A percentile compares a stretch with the other conserved stretches of the same genome.
These are phyloP conservation scores for Gnetum montanum DNA, from an alignment of 75 land plant genomes.

Conservation along the genomic window DNA sequence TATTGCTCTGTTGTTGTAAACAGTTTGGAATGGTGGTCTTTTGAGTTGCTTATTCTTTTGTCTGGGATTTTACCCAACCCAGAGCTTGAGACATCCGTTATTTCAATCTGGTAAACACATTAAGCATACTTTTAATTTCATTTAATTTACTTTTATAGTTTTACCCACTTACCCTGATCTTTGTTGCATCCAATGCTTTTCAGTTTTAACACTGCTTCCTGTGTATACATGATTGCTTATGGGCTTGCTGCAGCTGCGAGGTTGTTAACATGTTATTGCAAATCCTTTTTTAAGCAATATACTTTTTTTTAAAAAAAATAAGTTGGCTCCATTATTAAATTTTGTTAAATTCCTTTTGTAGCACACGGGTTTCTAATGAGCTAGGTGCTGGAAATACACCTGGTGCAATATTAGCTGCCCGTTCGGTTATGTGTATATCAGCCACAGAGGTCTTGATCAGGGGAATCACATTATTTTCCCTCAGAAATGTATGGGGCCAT, in stretches of 20 bases:
- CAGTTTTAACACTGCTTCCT: constrained; percentile 31
- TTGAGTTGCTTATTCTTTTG: constrained; percentile 47
- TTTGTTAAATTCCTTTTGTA: too few relatives aligned
- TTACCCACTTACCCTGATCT: constrained; percentile 1
- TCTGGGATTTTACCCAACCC: constrained; percentile 73
- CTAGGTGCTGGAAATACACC: constrained; percentile 52
- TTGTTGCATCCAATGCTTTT: not conserved
- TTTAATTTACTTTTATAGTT: too few relatives aligned
- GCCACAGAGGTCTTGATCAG: constrained; percentile 30
- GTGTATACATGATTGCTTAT: constrained; percentile 39
- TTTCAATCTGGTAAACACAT: constrained; percentile 34
- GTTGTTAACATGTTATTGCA: constrained; percentile 10
- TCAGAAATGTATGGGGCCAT: constrained; percentile 51
- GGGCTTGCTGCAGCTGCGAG: constrained; percentile 47
- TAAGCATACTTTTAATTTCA: constrained; percentile 5
- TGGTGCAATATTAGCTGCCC: constrained; percentile 36
- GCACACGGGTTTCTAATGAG: constrained; percentile 76
- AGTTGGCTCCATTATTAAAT: too few relatives aligned
- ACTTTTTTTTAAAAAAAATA: too few relatives aligned
- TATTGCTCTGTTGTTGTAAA: not conserved
- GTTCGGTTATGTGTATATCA: constrained; percentile 25
- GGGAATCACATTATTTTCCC: constrained; percentile 18
- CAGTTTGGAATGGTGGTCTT: constrained; percentile 74
- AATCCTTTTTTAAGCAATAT: too few relatives aligned
- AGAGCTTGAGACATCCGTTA: constrained; percentile 49